Evolutionary conservation across 371 early-diverging fungal species (phyloP), one percentile per base, ranked within the genome.

Genomic region (Nematocida sp.): DNA sequence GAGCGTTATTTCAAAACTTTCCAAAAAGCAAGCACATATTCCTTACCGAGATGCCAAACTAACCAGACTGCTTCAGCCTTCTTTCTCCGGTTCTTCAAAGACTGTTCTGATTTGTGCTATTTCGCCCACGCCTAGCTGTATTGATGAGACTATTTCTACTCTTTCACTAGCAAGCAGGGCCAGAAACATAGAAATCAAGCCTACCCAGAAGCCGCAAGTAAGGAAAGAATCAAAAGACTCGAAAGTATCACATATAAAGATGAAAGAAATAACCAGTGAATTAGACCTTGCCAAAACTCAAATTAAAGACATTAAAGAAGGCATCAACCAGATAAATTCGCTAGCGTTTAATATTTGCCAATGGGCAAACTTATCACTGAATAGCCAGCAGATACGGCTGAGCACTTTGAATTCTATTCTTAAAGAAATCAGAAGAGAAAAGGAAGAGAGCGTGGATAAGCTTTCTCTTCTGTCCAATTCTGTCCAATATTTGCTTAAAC

Each of bases 31-130:
- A 13, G 86, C 84, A 45, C 92, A 92, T 84, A 90, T 98, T 13
- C 98, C 98, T 3, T 98, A 94, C 84, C 91, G 98, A 69, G 95
- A 97, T 84, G 92, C 93, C 18, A 99, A 99, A 84, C 89, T 99
- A 11, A 99, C 99, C 90, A 67, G 90, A 18, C 88, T 99, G 52
- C 89, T 99, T 55, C 94, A 97, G 87, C 94, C 94, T 84, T 94
- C 94, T 27, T 88, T 98, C 39, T 95, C 94, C 66, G 97, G 95
- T 3, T 94, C 93, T 64, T 89, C 91, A 70, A 92, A 95, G 0
- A 83, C 95, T 27, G 93, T 95, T 94, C 90, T 95, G 66, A 94
- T 94, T 1, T 95, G 95, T 88, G 90, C 94, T 11, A 90, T 91
- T 73, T 92, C 93, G 0, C 90, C 91, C 15, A 91, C 92, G 66